Base-by-base conservation (phyloP, 768 basidiomycete genomes). In the Rickenella mellea region DNA sequence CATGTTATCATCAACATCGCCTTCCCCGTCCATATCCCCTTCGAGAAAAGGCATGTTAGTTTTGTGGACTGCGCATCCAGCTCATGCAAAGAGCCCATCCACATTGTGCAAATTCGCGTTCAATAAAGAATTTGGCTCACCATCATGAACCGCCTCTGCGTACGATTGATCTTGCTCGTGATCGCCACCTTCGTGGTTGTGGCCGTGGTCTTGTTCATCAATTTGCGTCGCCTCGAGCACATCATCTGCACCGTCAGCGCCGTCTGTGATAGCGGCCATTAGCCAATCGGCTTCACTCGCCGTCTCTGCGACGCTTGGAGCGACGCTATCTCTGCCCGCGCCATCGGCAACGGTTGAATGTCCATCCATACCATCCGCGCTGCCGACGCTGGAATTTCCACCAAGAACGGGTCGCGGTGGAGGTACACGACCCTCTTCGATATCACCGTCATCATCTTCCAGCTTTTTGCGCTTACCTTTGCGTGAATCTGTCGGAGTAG, bases 391-490 rank as follows among this genome's bases (percentile, higher is more conserved):
- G 43, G 59, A 55, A 45, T 61, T 58, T 41, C 50, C 48, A 48
- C 51, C 52, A 46, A 82, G 80, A 36, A 22, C 19, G 7, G 33
- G 33, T 17, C 82, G 83, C 22, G 78, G 78, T 20, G 80, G 80
- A 30, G 74, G 74, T 47, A 66, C 73, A 48, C 83, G 73, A 43
- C 75, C 72, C 53, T 86, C 82, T 59, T 88, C 83, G 46, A 73
- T 53, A 59, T 89, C 85, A 47, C 74, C 82, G 63, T 88, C 86
- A 60, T 88, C 86, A 63, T 89, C 87, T 59, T 88, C 87, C 62
- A 85, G 64, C 69, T 90, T 89, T 69, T 89, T 90, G 55, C 86
- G 73, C 62, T 89, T 89, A 46, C 84, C 86, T 60, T 84, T 87
- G 55, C 83, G 74, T 17, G 53, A 47, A 39, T 81, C 79, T 48